A percentile compares a stretch with the other conserved stretches of the same genome.
Evolutionary conservation across 202 grass and related monocot species (phyloP).

Genomic region (Sporobolus alterniflorus): DNA sequence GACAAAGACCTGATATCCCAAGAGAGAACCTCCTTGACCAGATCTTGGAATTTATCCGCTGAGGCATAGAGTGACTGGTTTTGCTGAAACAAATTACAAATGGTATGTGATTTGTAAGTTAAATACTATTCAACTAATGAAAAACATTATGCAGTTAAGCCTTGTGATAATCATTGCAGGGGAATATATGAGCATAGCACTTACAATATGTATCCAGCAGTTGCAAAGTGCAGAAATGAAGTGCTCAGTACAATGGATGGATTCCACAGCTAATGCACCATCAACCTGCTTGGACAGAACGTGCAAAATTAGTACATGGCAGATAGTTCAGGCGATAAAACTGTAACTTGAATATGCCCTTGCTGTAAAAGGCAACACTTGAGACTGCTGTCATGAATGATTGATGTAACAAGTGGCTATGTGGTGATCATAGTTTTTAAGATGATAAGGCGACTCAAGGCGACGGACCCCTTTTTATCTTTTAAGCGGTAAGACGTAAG

Average conservation of each 20-base stretch:
- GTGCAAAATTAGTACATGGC: neutral
- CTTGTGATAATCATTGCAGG: neutral
- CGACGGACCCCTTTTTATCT: too few species aligned
- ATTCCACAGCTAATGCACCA: constrained; percentile 61
- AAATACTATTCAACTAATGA: neutral
- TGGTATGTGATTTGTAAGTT: constrained; percentile 7
- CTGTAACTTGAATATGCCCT: neutral
- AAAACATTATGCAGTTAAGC: neutral
- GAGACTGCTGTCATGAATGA: neutral
- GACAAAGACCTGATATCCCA: constrained; percentile 96
- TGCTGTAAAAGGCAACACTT: neutral
- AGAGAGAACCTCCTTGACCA: constrained; percentile 80
- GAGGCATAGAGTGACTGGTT: constrained; percentile 70
- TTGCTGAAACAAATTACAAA: constrained; percentile 67
- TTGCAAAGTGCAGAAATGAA: constrained; percentile 62
- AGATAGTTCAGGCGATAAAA: neutral
- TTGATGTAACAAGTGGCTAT: neutral
- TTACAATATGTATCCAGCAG: constrained; percentile 79
- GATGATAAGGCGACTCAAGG: too few species aligned
- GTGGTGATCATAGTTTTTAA: too few species aligned
- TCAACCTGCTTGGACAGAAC: constrained; percentile 57
- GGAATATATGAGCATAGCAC: constrained; percentile 22
- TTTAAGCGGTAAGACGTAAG: too few species aligned
- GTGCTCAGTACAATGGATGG: constrained; percentile 61
- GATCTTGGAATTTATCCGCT: constrained; percentile 65